Evolutionary conservation across 108 stramenopile genomes (phyloP).

Genomic region (Skeletonema potamos): DNA sequence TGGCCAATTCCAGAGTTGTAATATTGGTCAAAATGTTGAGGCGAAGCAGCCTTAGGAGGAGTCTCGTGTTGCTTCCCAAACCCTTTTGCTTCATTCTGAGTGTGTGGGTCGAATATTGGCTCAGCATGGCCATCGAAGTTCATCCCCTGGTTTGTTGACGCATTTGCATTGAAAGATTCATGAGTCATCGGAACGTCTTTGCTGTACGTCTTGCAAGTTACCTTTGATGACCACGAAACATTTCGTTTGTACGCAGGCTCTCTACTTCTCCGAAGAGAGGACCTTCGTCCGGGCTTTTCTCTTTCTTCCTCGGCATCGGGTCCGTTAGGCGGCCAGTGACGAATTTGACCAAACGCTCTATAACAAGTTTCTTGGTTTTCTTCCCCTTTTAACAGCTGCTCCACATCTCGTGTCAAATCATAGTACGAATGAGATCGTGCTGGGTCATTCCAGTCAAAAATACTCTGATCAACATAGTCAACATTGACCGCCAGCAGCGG

Average conservation of each 20-base stretch:
- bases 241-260: constrained; percentile 19
- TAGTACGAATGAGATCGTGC: constrained; percentile 63
- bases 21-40: constrained; percentile 47
- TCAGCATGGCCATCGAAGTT: constrained; percentile 45
- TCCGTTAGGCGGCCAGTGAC: constrained; percentile 45
- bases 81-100: constrained; percentile 40
- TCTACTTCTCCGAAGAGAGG: constrained; percentile 32
- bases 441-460: constrained; percentile 81
- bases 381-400: constrained; percentile 43
- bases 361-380: constrained; percentile 45
- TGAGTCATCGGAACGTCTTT: constrained; percentile 41
- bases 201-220: constrained; percentile 55
- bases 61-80: constrained; percentile 1
- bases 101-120: constrained; percentile 44
- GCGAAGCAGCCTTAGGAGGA: constrained; percentile 15
- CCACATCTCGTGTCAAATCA: constrained; percentile 76
- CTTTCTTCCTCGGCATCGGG: constrained; percentile 5
- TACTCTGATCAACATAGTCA: constrained; percentile 58
- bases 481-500: constrained; percentile 74
- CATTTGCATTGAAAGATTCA: constrained; percentile 46
- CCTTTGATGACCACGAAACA: constrained; percentile 48
- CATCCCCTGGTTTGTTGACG: constrained; percentile 43
- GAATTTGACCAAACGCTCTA: constrained; percentile 40
- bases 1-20: constrained; percentile 35
- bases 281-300: constrained; percentile 12